Percentiles rank a stretch among this genome's conserved stretches.
Evolutionary conservation across 306 rosid genomes (phyloP).

Genomic region (Pachyrhizus erosus): DNA sequence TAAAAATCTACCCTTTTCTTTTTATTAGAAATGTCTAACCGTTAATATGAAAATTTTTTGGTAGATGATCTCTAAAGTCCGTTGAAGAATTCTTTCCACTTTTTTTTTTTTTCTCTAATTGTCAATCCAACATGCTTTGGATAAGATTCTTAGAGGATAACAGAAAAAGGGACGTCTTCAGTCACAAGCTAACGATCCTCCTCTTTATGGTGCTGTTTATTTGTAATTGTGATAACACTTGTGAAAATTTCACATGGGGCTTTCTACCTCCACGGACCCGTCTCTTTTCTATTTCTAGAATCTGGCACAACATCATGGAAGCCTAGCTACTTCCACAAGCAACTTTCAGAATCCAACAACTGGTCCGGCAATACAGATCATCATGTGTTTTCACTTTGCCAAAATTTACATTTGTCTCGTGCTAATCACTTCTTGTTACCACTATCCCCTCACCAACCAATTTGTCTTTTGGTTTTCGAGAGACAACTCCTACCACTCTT

Average conservation of each 20-base stretch:
- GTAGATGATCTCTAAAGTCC: background rate
- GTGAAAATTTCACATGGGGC: slow-evolving; percentile 61
- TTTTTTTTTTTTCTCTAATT: slow-evolving; percentile 24
- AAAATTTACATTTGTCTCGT: slow-evolving; percentile 32
- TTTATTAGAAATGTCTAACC: background rate
- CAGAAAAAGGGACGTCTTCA: slow-evolving; percentile 54
- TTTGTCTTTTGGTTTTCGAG: slow-evolving; percentile 7
- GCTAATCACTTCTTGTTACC: slow-evolving; percentile 43
- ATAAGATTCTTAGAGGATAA: slow-evolving; percentile 60
- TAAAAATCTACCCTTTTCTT: background rate
- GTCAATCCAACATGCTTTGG: slow-evolving; percentile 33
- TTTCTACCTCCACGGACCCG: slow-evolving; percentile 50
- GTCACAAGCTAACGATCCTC: slow-evolving; percentile 55
- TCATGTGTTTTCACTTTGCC: slow-evolving; percentile 1
- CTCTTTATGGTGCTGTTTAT: slow-evolving; percentile 35
- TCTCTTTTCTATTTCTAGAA: slow-evolving; percentile 46
- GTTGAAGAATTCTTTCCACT: background rate
- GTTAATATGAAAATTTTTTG: background rate
- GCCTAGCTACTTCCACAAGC: slow-evolving; percentile 25
- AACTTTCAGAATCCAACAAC: slow-evolving; percentile 39
- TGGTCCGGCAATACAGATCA: slow-evolving; percentile 7
- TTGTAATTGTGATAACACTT: slow-evolving; percentile 33
- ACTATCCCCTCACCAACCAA: slow-evolving; percentile 27
- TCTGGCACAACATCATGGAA: background rate
- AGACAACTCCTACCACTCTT: slow-evolving; percentile 17